Evolutionary conservation across 805 yeast genomes (phyloP).

Genomic region (Kuraishia ogatae): DNA sequence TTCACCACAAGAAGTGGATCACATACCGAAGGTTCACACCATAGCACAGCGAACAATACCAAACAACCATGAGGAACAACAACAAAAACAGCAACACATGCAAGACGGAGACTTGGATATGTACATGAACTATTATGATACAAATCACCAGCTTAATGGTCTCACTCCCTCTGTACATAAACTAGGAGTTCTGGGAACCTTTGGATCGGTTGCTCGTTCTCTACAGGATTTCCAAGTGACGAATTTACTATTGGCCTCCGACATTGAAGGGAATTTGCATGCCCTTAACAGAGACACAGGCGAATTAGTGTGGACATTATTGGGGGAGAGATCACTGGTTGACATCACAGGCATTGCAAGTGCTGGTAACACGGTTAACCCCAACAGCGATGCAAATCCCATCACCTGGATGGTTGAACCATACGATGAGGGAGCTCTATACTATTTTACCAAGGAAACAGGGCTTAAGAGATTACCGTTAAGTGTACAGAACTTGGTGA

Average conservation of each 20-base stretch:
- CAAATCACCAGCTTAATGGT: background rate
- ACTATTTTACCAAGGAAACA: constrained; percentile 62
- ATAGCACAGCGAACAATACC: background rate
- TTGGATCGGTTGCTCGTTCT: background rate
- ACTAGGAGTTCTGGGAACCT: background rate
- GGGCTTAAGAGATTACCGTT: constrained; percentile 83
- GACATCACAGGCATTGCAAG: background rate
- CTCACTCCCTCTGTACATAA: background rate
- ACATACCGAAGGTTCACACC: background rate
- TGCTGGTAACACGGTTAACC: constrained; percentile 2
- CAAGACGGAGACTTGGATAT: too few species aligned
- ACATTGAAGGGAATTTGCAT: constrained; percentile 81
- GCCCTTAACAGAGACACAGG: constrained; percentile 76
- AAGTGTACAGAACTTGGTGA: constrained; percentile 65
- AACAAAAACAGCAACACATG: background rate
- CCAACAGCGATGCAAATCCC: constrained; percentile 14
- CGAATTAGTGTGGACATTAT: constrained; percentile 64
- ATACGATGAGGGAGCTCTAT: constrained; percentile 71
- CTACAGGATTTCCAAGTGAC: constrained; percentile 26
- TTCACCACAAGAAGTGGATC: background rate
- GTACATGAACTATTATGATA: too few species aligned
- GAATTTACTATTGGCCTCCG: constrained; percentile 60
- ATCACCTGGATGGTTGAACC: constrained; percentile 89
- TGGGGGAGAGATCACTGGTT: constrained; percentile 57
- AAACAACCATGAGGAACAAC: background rate